These are phyloP conservation scores for Aspergillus haitiensis DNA, from an alignment of 495 filamentous ascomycete genomes.

Conservation along the genomic window DNA sequence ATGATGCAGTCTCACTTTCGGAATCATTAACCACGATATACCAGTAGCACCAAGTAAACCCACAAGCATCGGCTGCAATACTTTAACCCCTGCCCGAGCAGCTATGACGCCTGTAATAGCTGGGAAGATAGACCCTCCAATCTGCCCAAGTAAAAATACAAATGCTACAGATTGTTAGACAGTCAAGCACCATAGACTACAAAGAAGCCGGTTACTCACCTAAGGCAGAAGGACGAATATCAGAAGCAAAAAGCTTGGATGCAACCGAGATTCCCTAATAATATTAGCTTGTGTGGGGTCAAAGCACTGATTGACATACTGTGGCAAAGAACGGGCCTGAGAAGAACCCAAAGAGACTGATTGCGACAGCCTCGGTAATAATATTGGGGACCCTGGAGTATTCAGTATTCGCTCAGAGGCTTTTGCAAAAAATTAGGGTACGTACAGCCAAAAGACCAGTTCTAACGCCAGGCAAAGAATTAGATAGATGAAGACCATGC, in stretches of 20 bases:
- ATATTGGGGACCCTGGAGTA: conserved; percentile 32
- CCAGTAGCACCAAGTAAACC: conserved; percentile 32
- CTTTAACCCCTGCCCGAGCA: conserved; percentile 28
- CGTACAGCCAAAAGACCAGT: conserved; percentile 39
- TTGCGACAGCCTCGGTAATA: conserved; percentile 35
- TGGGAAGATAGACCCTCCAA: conserved; percentile 32
- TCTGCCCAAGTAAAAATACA: conserved; percentile 34
- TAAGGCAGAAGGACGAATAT: conserved; percentile 32
- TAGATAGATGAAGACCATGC: conserved; percentile 34
- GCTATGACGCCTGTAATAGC: conserved; percentile 34
- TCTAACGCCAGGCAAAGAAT: conserved; percentile 34
- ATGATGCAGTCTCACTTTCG: conserved; percentile 33
- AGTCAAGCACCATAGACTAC: background rate
- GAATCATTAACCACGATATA: conserved; percentile 36
- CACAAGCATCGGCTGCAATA: conserved; percentile 35
- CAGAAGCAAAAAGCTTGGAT: conserved; percentile 30
- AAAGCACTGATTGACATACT: conserved; percentile 16
- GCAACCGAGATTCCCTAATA: conserved; percentile 32
- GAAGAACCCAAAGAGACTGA: conserved; percentile 33
- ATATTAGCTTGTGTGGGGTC: background rate
- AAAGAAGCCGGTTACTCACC: conserved; percentile 12
- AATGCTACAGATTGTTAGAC: conserved; percentile 20
- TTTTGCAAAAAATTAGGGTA: background rate
- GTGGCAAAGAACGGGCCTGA: conserved; percentile 38
- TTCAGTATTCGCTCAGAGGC: background rate